These are phyloP conservation scores for Fusarium illudens DNA, from an alignment of 2,329 filamentous ascomycete species.

Conservation along the genomic window DNA sequence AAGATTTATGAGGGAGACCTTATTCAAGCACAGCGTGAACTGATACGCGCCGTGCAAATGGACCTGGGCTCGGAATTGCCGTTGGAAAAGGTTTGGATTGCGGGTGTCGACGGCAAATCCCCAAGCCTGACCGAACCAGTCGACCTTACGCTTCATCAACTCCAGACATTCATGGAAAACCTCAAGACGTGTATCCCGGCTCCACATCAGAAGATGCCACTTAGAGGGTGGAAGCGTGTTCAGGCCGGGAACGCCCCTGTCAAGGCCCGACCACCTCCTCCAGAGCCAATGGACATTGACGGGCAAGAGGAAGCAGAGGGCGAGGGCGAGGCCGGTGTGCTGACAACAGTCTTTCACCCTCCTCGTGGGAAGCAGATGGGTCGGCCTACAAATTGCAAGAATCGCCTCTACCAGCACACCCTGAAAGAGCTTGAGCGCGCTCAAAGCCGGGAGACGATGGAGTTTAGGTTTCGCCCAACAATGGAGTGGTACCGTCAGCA, in stretches of 20 bases:
- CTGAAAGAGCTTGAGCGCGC: neutral
- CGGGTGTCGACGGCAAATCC: constrained; percentile 44
- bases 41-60: constrained; percentile 52
- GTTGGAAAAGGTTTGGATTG: constrained; percentile 57
- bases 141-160: constrained; percentile 53
- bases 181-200: constrained; percentile 50
- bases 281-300: constrained; percentile 36
- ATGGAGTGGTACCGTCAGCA: constrained; percentile 62
- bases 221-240: constrained; percentile 52
- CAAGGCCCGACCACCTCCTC: neutral
- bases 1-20: constrained; percentile 48
- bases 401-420: constrained; percentile 55
- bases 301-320: constrained; percentile 28
- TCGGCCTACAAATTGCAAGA: constrained; percentile 49
- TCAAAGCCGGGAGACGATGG: neutral
- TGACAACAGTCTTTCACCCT: constrained; percentile 58
- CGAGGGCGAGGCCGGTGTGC: constrained; percentile 17
- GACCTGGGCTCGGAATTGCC: constrained; percentile 34
- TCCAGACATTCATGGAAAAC: constrained; percentile 47
- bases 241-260: constrained; percentile 6
- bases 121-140: constrained; percentile 45
- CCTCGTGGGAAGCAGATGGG: constrained; percentile 45
- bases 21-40: constrained; percentile 54
- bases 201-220: constrained; percentile 36
- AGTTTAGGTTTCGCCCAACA: constrained; percentile 58